Evolutionary conservation across 352 stramenopile genomes (phyloP).

Genomic region (Phytopythium cucurbitacearum): DNA sequence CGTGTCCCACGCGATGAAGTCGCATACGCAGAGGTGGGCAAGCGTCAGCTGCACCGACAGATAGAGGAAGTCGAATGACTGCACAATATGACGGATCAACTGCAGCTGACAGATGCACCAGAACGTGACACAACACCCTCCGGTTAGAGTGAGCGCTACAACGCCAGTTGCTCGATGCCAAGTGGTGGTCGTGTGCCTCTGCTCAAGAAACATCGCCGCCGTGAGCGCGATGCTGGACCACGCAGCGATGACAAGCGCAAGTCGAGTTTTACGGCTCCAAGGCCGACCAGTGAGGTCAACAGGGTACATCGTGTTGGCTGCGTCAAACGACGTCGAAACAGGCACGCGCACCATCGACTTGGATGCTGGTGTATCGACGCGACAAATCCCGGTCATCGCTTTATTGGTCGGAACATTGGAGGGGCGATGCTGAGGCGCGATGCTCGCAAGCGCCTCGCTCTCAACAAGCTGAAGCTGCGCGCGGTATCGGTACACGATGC

Average conservation of each 20-base stretch:
- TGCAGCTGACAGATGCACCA: constrained; percentile 14
- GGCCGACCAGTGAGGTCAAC: neutral
- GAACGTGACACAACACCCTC: neutral
- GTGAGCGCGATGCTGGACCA: neutral
- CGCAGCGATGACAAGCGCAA: neutral
- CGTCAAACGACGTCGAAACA: neutral
- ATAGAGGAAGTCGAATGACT: constrained; percentile 39
- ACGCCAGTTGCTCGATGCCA: neutral
- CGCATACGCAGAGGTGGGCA: constrained; percentile 19
- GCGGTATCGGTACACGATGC: constrained; percentile 4
- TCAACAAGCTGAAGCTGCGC: constrained; percentile 2
- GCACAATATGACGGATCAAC: constrained; percentile 20
- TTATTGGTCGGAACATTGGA: no score
- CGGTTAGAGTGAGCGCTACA: neutral
- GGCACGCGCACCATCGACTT: neutral
- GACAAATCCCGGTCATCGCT: no score
- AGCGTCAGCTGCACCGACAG: constrained; percentile 29
- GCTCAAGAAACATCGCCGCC: neutral
- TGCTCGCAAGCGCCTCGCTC: neutral
- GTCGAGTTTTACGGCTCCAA: neutral
- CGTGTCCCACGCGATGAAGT: constrained; percentile 27
- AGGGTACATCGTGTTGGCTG: neutral
- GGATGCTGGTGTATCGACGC: no score
- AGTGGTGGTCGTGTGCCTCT: no score
- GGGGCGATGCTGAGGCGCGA: neutral